Conservation (phyloP, 2,329 filamentous ascomycete species). For the Aspergillus sojae region DNA sequence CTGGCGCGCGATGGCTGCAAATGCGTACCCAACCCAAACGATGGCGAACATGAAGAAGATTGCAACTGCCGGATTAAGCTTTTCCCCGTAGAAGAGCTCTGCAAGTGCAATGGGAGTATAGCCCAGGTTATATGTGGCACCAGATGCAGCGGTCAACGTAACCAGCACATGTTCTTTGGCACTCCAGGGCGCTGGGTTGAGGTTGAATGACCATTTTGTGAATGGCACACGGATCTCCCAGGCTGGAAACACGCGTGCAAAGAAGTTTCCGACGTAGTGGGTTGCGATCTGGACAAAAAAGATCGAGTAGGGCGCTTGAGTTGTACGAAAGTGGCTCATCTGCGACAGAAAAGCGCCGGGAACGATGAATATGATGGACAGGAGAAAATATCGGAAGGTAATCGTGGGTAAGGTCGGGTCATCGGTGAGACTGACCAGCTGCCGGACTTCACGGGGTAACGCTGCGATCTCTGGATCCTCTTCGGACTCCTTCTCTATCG, state of each 20-base stretch:
- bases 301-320: slow-evolving; percentile 60
- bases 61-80: slow-evolving; percentile 56
- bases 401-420: slow-evolving; percentile 59
- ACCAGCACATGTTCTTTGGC: slow-evolving; percentile 62
- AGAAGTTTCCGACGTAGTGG: slow-evolving; percentile 57
- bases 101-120: slow-evolving; percentile 58
- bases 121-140: slow-evolving; percentile 55
- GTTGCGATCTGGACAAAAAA: slow-evolving; percentile 65
- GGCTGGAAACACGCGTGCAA: slow-evolving; percentile 54
- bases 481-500: slow-evolving; percentile 35
- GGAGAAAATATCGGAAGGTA: slow-evolving; percentile 63
- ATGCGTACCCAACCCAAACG: slow-evolving; percentile 62
- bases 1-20: slow-evolving; percentile 60
- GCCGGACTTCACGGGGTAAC: slow-evolving; percentile 58
- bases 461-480: slow-evolving; percentile 57
- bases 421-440: slow-evolving; percentile 60
- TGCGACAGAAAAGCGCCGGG: slow-evolving; percentile 62
- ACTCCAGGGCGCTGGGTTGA: slow-evolving; percentile 61
- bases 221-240: slow-evolving; percentile 53
- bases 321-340: slow-evolving; percentile 61
- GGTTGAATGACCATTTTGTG: slow-evolving; percentile 52
- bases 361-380: slow-evolving; percentile 58
- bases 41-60: slow-evolving; percentile 65
- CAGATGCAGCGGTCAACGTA: slow-evolving; percentile 57
- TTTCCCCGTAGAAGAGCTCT: slow-evolving; percentile 59